phyloP scores from a whole-genome alignment of 2,329 filamentous ascomycete species.

The Sphaerulina populicola region DNA sequence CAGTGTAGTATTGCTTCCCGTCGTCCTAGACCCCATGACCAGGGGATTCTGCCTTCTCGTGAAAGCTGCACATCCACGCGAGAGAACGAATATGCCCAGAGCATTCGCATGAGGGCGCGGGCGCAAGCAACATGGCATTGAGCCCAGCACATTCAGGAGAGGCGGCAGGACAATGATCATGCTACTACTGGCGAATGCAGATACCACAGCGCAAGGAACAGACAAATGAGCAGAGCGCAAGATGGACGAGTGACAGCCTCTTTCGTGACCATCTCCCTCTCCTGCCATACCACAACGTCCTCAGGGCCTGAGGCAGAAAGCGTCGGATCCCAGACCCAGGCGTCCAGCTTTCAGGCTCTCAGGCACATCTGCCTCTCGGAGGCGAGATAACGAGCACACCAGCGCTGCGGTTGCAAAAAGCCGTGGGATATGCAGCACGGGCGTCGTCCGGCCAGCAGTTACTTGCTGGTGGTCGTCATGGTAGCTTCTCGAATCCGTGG shows the following conservation, averaged over 20 bases:
- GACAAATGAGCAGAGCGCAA: no score
- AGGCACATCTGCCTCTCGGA: slow-evolving; percentile 1
- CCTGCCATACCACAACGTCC: background rate
- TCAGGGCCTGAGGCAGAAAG: background rate
- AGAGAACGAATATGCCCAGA: no score
- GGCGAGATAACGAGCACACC: slow-evolving; percentile 9
- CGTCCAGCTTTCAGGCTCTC: slow-evolving; percentile 1
- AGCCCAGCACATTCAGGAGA: background rate
- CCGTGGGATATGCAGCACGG: background rate
- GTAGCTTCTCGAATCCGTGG: background rate
- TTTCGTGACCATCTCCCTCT: background rate
- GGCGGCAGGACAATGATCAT: background rate
- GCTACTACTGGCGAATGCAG: background rate
- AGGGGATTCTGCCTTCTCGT: no score
- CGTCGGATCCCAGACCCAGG: no score
- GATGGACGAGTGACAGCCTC: background rate
- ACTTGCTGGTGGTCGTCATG: background rate
- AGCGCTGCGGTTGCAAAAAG: slow-evolving; percentile 1
- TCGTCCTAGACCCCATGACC: no score
- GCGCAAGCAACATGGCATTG: background rate
- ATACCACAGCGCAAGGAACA: background rate
- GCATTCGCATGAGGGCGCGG: no score
- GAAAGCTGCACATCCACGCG: background rate
- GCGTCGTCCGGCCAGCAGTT: background rate
- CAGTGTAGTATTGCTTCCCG: no score